Conservation (phyloP, 1,139 yeast genomes). For the Yamadazyma jaroonii region DNA sequence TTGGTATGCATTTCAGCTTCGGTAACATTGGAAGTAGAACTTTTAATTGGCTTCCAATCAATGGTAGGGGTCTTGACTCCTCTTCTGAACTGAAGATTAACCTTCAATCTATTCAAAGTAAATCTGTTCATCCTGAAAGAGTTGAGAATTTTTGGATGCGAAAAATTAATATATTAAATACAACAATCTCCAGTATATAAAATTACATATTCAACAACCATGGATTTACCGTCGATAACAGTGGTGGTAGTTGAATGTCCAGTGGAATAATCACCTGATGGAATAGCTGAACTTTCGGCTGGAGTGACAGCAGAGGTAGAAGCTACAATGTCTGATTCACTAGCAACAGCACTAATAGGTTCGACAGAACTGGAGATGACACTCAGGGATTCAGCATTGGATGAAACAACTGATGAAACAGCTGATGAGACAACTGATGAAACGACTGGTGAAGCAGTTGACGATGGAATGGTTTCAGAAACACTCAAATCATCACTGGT, state of each 20-base stretch:
- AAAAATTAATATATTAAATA: not conserved
- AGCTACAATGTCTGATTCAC: no score
- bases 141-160: conserved; percentile 1
- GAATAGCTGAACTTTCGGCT: conserved; percentile 9
- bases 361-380: conserved; percentile 6
- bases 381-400: conserved; percentile 6
- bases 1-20: conserved; percentile 39
- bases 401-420: conserved; percentile 8
- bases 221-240: conserved; percentile 26
- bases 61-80: conserved; percentile 64
- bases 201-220: conserved; percentile 30
- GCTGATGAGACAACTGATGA: conserved; percentile 9
- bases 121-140: not conserved
- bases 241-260: conserved; percentile 23
- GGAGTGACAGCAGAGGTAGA: conserved; percentile 3
- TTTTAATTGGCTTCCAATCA: conserved; percentile 79
- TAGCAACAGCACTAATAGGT: not conserved
- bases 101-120: not conserved
- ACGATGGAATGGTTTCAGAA: conserved; percentile 4
- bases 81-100: conserved; percentile 13
- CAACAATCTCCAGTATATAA: conserved; percentile 28
- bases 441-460: conserved; percentile 9
- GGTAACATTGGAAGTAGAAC: conserved; percentile 46
- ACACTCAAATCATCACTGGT: not conserved
- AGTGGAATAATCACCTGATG: conserved; percentile 26